Evolutionary conservation across 306 rosid genomes (phyloP), one percentile per base, ranked within the genome.

Genomic region (Pterocarpus santalinus): DNA sequence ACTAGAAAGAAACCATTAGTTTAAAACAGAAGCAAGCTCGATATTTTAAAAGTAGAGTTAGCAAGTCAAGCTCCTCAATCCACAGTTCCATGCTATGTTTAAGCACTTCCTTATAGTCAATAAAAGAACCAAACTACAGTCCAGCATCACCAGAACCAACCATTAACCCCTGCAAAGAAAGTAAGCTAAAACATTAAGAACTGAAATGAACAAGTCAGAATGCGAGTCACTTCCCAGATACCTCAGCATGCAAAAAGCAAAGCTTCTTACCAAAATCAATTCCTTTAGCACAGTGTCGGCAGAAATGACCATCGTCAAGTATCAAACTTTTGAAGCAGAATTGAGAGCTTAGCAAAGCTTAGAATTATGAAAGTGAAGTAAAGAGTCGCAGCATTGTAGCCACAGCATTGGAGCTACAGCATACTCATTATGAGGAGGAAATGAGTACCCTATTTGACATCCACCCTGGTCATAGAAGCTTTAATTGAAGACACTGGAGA

Each of bases 241-340:
- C 81, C 89, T 74, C 39, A 73, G 75, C 78, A 79, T 34, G 36
- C 61, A 77, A 84, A 73, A 68, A 12, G 49, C 75, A 79, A 73
- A 49, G 79, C 79, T 78, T 78, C 78, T 74, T 47, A 75, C 73
- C 83, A 82, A 84, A 83, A 83, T 51, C 65, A 80, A 71, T 69
- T 32, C 57, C 55, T 69, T 66, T 22, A 57, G 83, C 86, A 76
- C 76, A 87, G 83, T 83, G 79, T 39, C 22, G 39, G 60, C 7
- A 75, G 55, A 43, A 72, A 60, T 30, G 35, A 55, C 7, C 80
- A 30, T 17, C 60, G 28, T 46, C 51, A 79, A 76, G 79, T 56
- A 80, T 60, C 39, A 68, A 79, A 71, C 39, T 73, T 57, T 41
- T 46, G 43, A n/a, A 81, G 77, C 74, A 62, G 38, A 63, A 35